phyloP scores from a whole-genome alignment of 2,329 filamentous ascomycete species.

The Knufia fluminis region DNA sequence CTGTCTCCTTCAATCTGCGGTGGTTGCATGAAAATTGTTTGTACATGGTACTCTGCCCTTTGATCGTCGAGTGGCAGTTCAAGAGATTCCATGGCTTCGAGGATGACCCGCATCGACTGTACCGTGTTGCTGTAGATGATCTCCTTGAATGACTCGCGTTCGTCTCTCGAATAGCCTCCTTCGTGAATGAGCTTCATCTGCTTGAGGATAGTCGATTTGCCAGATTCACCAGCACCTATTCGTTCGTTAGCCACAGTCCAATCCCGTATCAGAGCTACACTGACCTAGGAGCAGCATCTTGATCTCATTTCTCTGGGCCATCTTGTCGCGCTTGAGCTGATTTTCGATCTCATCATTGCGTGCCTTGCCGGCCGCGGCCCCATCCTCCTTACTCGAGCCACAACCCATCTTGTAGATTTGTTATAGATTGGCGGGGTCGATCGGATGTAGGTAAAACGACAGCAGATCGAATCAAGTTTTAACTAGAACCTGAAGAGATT shows the following conservation, averaged over 20 bases:
- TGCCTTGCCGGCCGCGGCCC: constrained; percentile 99
- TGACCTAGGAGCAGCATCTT: constrained; percentile 98
- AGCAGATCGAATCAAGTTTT: neutral
- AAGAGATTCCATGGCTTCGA: constrained; percentile 60
- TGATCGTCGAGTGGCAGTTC: constrained; percentile 81
- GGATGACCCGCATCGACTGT: constrained; percentile 61
- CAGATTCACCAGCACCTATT: constrained; percentile 90
- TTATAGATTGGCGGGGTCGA: neutral
- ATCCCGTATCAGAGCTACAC: constrained; percentile 28
- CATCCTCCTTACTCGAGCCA: constrained; percentile 99
- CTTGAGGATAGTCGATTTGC: constrained; percentile 89
- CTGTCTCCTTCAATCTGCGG: constrained; percentile 94
- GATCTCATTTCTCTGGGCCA: constrained; percentile 99
- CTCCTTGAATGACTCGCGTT: constrained; percentile 61
- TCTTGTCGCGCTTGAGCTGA: constrained; percentile 94
- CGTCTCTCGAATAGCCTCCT: constrained; percentile 92
- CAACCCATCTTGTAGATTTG: constrained; percentile 77
- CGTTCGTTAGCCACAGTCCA: neutral
- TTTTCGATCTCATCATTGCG: constrained; percentile 99
- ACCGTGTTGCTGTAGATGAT: constrained; percentile 66
- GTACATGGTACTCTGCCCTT: constrained; percentile 91
- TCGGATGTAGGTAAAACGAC: neutral
- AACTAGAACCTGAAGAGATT: neutral
- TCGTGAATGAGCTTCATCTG: constrained; percentile 99
- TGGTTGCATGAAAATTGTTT: constrained; percentile 98